Evolutionary conservation across 2,329 filamentous ascomycete species (phyloP).

Genomic region (Neocatenulostroma microsporum): DNA sequence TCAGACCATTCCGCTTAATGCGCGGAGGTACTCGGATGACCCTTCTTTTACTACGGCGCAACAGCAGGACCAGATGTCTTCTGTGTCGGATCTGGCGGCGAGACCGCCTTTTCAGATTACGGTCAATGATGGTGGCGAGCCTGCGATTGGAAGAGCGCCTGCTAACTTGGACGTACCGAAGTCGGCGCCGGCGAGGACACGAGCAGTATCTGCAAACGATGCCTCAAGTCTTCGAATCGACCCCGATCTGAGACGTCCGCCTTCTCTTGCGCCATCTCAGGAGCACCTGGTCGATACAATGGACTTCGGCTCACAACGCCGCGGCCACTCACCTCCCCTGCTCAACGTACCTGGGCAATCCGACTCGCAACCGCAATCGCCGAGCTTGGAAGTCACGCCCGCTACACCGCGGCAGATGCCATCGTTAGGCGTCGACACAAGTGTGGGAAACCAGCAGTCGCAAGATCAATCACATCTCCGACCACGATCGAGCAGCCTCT

Average conservation of each 20-base stretch:
- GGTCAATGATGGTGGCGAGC: conserved; percentile 4
- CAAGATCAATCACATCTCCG: no score
- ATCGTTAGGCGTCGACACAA: no score
- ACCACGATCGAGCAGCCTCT: no score
- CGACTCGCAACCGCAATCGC: conserved; percentile 6
- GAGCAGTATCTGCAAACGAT: conserved; percentile 56
- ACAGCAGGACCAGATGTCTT: conserved; percentile 41
- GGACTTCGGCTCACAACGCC: no score
- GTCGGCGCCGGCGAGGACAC: conserved; percentile 24
- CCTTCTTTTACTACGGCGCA: conserved; percentile 40
- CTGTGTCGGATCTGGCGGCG: conserved; percentile 41
- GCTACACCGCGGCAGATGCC: not conserved
- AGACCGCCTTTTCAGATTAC: conserved; percentile 22
- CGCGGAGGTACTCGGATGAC: conserved; percentile 63
- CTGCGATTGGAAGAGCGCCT: conserved; percentile 6
- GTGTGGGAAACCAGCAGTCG: conserved; percentile 3
- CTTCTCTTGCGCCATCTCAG: not conserved
- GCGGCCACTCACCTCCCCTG: not conserved
- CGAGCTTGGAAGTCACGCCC: conserved; percentile 5
- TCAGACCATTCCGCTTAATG: conserved; percentile 59
- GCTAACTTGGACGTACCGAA: conserved; percentile 22
- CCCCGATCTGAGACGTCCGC: conserved; percentile 19
- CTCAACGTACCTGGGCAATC: conserved; percentile 4
- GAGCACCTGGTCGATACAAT: not conserved
- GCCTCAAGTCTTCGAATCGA: conserved; percentile 42